These are phyloP conservation scores for Coprinopsis marcescibilis DNA, from an alignment of 768 basidiomycete species.

Conservation along the genomic window DNA sequence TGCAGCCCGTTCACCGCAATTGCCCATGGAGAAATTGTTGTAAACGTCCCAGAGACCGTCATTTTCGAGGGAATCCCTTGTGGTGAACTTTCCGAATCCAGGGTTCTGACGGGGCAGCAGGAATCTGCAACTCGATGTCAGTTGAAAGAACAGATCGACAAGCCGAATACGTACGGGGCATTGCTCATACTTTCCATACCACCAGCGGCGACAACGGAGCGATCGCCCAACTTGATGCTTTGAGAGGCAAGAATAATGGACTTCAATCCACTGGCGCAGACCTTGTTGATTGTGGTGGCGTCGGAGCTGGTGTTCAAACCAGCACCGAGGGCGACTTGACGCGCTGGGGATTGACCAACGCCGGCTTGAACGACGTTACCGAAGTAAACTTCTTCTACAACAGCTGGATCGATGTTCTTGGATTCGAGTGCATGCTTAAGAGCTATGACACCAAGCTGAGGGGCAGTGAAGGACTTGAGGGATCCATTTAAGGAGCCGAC, in stretches of 20 bases:
- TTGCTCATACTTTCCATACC: constrained; percentile 99
- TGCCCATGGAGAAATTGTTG: constrained; percentile 98
- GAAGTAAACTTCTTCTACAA: constrained; percentile 94
- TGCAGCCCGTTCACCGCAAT: constrained; percentile 87
- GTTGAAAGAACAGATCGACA: constrained; percentile 6
- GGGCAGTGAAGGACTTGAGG: constrained; percentile 83
- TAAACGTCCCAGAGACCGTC: constrained; percentile 98
- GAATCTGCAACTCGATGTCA: constrained; percentile 45
- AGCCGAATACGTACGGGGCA: constrained; percentile 70
- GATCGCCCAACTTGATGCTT: constrained; percentile 81
- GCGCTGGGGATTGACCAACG: constrained; percentile 95
- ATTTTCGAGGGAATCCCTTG: constrained; percentile 81
- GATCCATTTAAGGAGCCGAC: constrained; percentile 89
- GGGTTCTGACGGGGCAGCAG: constrained; percentile 78
- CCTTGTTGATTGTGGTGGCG: constrained; percentile 99
- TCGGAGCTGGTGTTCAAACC: constrained; percentile 83
- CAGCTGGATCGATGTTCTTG: constrained; percentile 70
- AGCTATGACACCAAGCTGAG: constrained; percentile 84
- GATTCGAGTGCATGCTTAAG: constrained; percentile 87
- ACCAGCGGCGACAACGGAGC: constrained; percentile 84
- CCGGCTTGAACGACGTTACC: constrained; percentile 98
- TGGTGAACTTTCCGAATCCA: constrained; percentile 81
- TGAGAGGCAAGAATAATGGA: constrained; percentile 92
- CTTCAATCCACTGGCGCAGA: constrained; percentile 97
- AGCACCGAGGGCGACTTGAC: constrained; percentile 91